These are phyloP conservation scores for Candida coleopterorum DNA, from an alignment of 805 yeast species.

Conservation along the genomic window DNA sequence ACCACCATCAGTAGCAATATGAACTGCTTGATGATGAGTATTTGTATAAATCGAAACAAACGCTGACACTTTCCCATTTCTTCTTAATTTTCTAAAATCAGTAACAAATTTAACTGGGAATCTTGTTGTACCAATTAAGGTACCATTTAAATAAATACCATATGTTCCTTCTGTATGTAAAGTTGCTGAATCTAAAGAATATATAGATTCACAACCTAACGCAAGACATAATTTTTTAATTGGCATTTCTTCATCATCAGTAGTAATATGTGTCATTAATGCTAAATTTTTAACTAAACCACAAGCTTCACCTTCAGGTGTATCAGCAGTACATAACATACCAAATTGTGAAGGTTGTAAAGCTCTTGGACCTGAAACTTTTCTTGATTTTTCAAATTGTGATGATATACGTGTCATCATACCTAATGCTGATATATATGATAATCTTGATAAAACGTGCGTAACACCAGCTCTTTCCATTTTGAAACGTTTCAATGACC, in stretches of 20 bases:
- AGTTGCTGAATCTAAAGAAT: slow-evolving; percentile 75
- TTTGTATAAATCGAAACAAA: slow-evolving; percentile 89
- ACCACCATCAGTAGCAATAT: slow-evolving; percentile 98
- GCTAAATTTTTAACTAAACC: slow-evolving; percentile 97
- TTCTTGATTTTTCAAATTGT: slow-evolving; percentile 97
- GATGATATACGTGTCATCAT: slow-evolving; percentile 99
- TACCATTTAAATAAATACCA: slow-evolving; percentile 91
- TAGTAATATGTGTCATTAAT: slow-evolving; percentile 96
- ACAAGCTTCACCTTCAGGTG: slow-evolving; percentile 99
- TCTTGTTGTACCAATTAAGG: slow-evolving; percentile 83
- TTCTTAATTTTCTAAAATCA: slow-evolving; percentile 73
- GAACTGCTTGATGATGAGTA: slow-evolving; percentile 87
- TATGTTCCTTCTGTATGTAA: slow-evolving; percentile 73
- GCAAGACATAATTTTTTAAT: slow-evolving; percentile 69
- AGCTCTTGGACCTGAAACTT: slow-evolving; percentile 98
- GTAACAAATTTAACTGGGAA: slow-evolving; percentile 80
- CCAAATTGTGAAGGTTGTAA: slow-evolving; percentile 98
- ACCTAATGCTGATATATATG: slow-evolving; percentile 92
- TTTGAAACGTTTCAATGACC: slow-evolving; percentile 98
- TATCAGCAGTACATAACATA: slow-evolving; percentile 97
- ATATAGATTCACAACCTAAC: slow-evolving; percentile 86
- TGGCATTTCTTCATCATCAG: slow-evolving; percentile 95
- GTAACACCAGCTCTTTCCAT: slow-evolving; percentile 99
- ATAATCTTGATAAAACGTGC: slow-evolving; percentile 85
- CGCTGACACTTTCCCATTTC: slow-evolving; percentile 81